Evolutionary conservation across 1,284 basidiomycete species (phyloP), one percentile per base, ranked within the genome.

Genomic region (Apiotrichum montevideense): DNA sequence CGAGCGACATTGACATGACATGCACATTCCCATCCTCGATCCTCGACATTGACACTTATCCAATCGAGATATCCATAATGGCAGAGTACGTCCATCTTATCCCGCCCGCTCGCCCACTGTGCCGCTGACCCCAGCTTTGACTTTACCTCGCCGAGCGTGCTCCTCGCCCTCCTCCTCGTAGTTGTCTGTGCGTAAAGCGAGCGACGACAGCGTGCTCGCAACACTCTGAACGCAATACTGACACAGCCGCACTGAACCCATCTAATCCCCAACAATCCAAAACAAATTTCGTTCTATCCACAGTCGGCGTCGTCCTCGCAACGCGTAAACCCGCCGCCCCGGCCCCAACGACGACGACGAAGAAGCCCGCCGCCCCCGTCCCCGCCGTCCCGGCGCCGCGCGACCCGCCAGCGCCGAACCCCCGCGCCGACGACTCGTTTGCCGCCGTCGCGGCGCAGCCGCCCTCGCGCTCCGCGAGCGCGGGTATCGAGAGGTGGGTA

Each of bases 111-210:
- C 21, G 21, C 21, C 21, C 21, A 21, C 21, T 21, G 21, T 21
- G 21, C 21, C 21, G 21, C 21, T 21, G 21, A 21, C 21, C 21
- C 21, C 13, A 39, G 37, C 14, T 70, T 63, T 59, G 67, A 69
- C 34, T 66, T 69, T 46, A 58, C 68, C 48, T 68, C 67, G 4
- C 65, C 73, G 11, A 49, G 57, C 5, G 35, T 71, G 29, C 54
- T 69, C 14, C 62, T 75, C 33, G 52, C 63, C 40, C 54, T 70
- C 52, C 70, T 73, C 59, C 56, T 71, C 43, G 68, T 59, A 41
- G 64, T 65, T 10, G 68, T 70, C 34, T 69, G 73, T 73, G 55
- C 61, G 71, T 72, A 33, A 3, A 3, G 14, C 33, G 29, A 6
- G 21, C 21, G 21, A 21, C 21, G 21, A 21, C 21, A 21, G 21